Percentiles rank a stretch among this genome's conserved stretches.
Evolutionary conservation across 495 filamentous ascomycete species (phyloP).

Genomic region (Jackrogersella minutella): DNA sequence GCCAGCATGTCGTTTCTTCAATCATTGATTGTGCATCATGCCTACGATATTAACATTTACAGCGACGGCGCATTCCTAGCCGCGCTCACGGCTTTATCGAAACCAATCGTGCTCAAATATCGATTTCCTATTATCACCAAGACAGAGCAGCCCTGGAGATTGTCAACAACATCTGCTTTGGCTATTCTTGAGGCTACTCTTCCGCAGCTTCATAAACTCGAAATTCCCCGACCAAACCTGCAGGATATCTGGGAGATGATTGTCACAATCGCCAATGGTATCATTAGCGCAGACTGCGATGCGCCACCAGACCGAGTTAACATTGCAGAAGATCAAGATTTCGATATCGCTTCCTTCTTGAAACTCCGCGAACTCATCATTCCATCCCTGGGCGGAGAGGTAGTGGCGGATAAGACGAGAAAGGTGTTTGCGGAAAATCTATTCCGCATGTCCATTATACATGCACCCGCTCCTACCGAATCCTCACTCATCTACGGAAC

Average conservation of each 20-base stretch:
- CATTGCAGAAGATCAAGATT: constrained; percentile 70
- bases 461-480: constrained; percentile 71
- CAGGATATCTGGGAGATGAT: constrained; percentile 67
- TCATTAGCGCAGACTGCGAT: constrained; percentile 65
- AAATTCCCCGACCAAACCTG: constrained; percentile 55
- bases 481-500: constrained; percentile 56
- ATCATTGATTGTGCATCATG: constrained; percentile 68
- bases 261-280: constrained; percentile 65
- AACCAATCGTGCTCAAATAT: constrained; percentile 79
- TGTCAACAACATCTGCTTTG: constrained; percentile 74
- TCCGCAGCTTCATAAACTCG: constrained; percentile 64
- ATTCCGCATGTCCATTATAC: constrained; percentile 85
- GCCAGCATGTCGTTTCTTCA: constrained; percentile 74
- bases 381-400: constrained; percentile 70
- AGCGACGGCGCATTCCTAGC: constrained; percentile 65
- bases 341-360: constrained; percentile 80
- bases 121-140: constrained; percentile 63
- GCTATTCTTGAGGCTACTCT: constrained; percentile 73
- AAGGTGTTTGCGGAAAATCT: constrained; percentile 76
- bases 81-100: constrained; percentile 68
- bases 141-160: constrained; percentile 76
- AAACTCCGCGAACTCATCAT: constrained; percentile 75
- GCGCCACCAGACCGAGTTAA: constrained; percentile 51
- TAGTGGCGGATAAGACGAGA: constrained; percentile 71
- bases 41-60: constrained; percentile 71